These are phyloP conservation scores for Cladosporium sp. DNA, from an alignment of 2,329 filamentous ascomycete genomes.

Conservation along the genomic window DNA sequence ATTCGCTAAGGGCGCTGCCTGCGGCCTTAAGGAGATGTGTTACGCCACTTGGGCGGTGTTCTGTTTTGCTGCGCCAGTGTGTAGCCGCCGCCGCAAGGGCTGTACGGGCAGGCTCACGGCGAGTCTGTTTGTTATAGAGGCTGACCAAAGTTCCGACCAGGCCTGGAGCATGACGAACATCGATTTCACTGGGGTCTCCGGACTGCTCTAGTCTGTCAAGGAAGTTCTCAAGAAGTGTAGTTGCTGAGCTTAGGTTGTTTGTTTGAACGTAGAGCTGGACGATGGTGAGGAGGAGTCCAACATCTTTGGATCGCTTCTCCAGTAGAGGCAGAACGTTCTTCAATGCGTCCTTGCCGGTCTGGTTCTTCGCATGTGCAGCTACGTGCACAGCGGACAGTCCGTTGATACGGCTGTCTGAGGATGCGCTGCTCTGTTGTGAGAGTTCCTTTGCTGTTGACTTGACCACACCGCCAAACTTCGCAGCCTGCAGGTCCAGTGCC, in stretches of 20 bases:
- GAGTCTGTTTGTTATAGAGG: conserved; percentile 74
- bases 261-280: conserved; percentile 77
- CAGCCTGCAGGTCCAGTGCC: conserved; percentile 63
- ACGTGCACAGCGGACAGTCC: conserved; percentile 67
- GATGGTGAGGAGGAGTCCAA: conserved; percentile 77
- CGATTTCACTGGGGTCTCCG: conserved; percentile 53
- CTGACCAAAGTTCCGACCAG: conserved; percentile 77
- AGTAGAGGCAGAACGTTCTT: conserved; percentile 69
- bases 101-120: conserved; percentile 67
- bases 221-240: conserved; percentile 73
- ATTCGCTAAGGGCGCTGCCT: conserved; percentile 78
- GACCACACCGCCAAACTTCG: conserved; percentile 68
- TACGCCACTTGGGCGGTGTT: conserved; percentile 43
- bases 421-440: conserved; percentile 48
- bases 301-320: conserved; percentile 72
- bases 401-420: conserved; percentile 44
- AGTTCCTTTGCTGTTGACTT: conserved; percentile 55
- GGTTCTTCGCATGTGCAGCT: conserved; percentile 68
- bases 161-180: conserved; percentile 80
- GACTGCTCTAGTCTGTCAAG: conserved; percentile 69
- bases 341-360: conserved; percentile 66
- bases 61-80: conserved; percentile 72
- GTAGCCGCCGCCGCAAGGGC: conserved; percentile 77
- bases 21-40: conserved; percentile 76
- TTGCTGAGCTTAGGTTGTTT: conserved; percentile 71